Base-by-base conservation (phyloP, 495 filamentous ascomycete genomes). In the Talaromyces ruber region DNA sequence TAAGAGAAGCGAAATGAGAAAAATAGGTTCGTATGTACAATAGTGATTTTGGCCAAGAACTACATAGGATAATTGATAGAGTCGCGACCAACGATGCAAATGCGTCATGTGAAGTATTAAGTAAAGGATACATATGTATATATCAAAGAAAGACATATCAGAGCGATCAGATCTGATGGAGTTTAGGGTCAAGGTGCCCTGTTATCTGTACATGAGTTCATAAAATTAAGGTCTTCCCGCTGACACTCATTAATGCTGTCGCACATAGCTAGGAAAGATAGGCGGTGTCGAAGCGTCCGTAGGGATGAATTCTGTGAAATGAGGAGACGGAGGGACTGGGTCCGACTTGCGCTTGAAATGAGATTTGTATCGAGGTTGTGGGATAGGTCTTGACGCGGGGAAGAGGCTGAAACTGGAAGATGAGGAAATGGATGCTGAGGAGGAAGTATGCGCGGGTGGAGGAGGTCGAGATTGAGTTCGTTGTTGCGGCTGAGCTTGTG, bases 391-490 rank as follows among this genome's bases (percentile, higher is more conserved):
- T 43, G 52, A 67, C 58, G 25, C 64, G 37, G 24, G 50, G 55
- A 60, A 47, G 24, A 60, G 43, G 29, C 37, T 60, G 25, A 61
- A 52, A 30, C 62, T 63, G 6, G 60, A 53, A 29, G 62, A 32
- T 7, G 58, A 21, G 14, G 68, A 54, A 26, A 68, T 21, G 22
- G 61, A 62, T 6, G 57, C 59, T 1, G 72, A 71, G 16, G 72
- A 71, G 16, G 70, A 65, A 26, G 62, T 59, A 51, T 57, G 29
- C 4, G 54, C n/a, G 16, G 26, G 8, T 34, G 14, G 54, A 30
- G 7, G 21, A 22, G 54, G 18, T 34, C n/a, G 54, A 18, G 26
- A 22, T n/a, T 57, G 54, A 57, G 29, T 11, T 56, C 24, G 50
- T 29, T 56, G 53, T 29, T 56, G 28, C 26, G 53, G 29, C 11